Evolutionary conservation across 768 basidiomycete species (phyloP).

Genomic region (Mycena metata): DNA sequence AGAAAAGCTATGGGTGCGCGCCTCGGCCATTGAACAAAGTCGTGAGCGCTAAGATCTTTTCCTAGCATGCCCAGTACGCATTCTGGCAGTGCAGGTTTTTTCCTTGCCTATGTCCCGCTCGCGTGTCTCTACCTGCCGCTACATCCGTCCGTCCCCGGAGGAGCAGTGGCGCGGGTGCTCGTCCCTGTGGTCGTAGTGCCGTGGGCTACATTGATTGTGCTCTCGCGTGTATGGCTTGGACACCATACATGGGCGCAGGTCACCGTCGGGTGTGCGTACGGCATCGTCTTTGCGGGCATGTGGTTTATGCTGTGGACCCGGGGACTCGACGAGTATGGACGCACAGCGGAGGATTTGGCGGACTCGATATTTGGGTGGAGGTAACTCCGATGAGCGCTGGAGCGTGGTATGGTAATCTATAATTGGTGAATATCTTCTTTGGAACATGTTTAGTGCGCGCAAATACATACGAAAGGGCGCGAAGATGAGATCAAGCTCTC

Average conservation of each 20-base stretch:
- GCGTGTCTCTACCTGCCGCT: slow-evolving; percentile 70
- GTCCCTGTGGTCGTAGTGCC: slow-evolving; percentile 64
- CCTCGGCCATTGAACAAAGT: no score
- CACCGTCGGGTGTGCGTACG: slow-evolving; percentile 68
- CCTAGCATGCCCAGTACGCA: slow-evolving; percentile 89
- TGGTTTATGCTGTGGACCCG: slow-evolving; percentile 74
- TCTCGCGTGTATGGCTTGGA: slow-evolving; percentile 81
- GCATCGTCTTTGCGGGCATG: slow-evolving; percentile 62
- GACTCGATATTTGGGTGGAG: slow-evolving; percentile 31
- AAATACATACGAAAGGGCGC: no score
- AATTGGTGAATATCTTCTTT: no score
- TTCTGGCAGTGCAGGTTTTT: slow-evolving; percentile 76
- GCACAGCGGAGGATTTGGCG: slow-evolving; percentile 6
- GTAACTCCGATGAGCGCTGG: not conserved
- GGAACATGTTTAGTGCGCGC: no score
- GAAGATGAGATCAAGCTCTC: no score
- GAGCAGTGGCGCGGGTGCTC: slow-evolving; percentile 54
- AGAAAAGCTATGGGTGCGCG: slow-evolving; percentile 77
- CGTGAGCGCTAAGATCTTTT: no score
- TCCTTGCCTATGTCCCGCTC: slow-evolving; percentile 70
- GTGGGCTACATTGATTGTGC: slow-evolving; percentile 66
- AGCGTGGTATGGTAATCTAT: no score
- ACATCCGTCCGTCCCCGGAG: slow-evolving; percentile 66
- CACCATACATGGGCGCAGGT: slow-evolving; percentile 84
- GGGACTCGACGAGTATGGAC: slow-evolving; percentile 46